A percentile compares a stretch with the other conserved stretches of the same genome.
These are phyloP conservation scores for Aspergillus saccharolyticus DNA, from an alignment of 495 filamentous ascomycete species.

Conservation along the genomic window DNA sequence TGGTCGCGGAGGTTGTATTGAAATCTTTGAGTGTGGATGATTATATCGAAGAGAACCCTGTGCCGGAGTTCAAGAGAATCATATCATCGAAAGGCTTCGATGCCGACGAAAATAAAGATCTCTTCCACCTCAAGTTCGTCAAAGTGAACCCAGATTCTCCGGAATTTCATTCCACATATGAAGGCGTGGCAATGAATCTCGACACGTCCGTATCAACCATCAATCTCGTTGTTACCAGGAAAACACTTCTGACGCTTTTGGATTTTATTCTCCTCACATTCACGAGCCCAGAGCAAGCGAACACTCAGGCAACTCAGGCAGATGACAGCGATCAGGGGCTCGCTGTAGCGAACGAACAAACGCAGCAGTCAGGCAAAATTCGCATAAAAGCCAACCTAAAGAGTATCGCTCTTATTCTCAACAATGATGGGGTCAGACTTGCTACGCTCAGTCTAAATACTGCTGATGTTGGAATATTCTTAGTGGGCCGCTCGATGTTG, in stretches of 20 bases:
- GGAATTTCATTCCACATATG: slow-evolving; percentile 84
- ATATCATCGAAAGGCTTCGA: slow-evolving; percentile 79
- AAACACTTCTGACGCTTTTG: slow-evolving; percentile 87
- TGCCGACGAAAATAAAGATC: slow-evolving; percentile 67
- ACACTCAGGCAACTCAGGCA: slow-evolving; percentile 26
- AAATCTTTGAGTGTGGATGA: slow-evolving; percentile 89
- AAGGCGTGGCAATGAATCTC: slow-evolving; percentile 88
- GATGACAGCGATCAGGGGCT: slow-evolving; percentile 45
- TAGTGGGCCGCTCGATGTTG: slow-evolving; percentile 78
- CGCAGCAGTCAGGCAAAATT: slow-evolving; percentile 51
- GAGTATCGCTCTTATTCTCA: slow-evolving; percentile 91
- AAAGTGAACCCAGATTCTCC: slow-evolving; percentile 88
- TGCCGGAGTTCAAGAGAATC: slow-evolving; percentile 93
- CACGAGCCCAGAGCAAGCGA: slow-evolving; percentile 59
- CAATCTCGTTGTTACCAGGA: slow-evolving; percentile 88
- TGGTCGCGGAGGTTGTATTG: slow-evolving; percentile 84
- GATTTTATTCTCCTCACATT: slow-evolving; percentile 97
- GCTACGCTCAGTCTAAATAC: slow-evolving; percentile 89
- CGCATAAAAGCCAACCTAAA: slow-evolving; percentile 88
- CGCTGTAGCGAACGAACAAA: slow-evolving; percentile 33
- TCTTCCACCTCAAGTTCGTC: slow-evolving; percentile 82
- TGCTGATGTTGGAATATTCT: slow-evolving; percentile 83
- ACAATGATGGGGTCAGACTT: slow-evolving; percentile 93
- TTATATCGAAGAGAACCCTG: slow-evolving; percentile 81
- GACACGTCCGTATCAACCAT: slow-evolving; percentile 92